These are phyloP conservation scores for Penicillium paradoxum DNA, from an alignment of 495 filamentous ascomycete species.

Conservation along the genomic window DNA sequence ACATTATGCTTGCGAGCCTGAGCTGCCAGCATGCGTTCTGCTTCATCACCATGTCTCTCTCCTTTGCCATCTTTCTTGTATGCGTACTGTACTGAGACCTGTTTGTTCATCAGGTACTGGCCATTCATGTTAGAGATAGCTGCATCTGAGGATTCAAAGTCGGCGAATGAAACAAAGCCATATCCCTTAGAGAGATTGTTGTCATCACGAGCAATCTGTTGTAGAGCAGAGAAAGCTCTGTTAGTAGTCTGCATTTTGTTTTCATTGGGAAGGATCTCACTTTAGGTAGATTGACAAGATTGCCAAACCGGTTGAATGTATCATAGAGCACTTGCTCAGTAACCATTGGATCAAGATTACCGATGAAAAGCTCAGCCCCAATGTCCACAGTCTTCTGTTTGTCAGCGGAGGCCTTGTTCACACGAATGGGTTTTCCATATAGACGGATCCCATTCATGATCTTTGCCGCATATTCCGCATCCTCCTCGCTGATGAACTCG, in stretches of 20 bases:
- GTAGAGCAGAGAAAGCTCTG: not conserved
- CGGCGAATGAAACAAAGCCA: slow-evolving; percentile 90
- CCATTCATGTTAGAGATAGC: slow-evolving; percentile 92
- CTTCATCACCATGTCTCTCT: slow-evolving; percentile 91
- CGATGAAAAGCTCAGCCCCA: slow-evolving; percentile 94
- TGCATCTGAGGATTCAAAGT: slow-evolving; percentile 91
- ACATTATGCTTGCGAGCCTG: slow-evolving; percentile 95
- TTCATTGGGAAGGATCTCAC: slow-evolving; percentile 24
- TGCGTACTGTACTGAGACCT: slow-evolving; percentile 92
- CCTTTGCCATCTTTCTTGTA: slow-evolving; percentile 99
- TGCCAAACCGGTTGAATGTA: slow-evolving; percentile 92
- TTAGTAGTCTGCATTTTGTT: slow-evolving; percentile 4
- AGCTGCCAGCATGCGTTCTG: slow-evolving; percentile 86
- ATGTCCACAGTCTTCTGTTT: slow-evolving; percentile 96
- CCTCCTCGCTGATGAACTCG: slow-evolving; percentile 92
- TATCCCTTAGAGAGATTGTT: slow-evolving; percentile 90
- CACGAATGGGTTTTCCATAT: slow-evolving; percentile 90
- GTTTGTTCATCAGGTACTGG: slow-evolving; percentile 95
- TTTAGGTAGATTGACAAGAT: slow-evolving; percentile 77
- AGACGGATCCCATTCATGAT: slow-evolving; percentile 95
- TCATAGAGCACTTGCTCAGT: slow-evolving; percentile 97
- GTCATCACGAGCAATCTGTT: slow-evolving; percentile 82
- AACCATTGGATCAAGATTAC: slow-evolving; percentile 91
- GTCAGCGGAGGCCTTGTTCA: slow-evolving; percentile 95
- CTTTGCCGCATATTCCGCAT: slow-evolving; percentile 94